Evolutionary conservation across 2,329 filamentous ascomycete species (phyloP).

Genomic region (Aspergillus aculeatinus): DNA sequence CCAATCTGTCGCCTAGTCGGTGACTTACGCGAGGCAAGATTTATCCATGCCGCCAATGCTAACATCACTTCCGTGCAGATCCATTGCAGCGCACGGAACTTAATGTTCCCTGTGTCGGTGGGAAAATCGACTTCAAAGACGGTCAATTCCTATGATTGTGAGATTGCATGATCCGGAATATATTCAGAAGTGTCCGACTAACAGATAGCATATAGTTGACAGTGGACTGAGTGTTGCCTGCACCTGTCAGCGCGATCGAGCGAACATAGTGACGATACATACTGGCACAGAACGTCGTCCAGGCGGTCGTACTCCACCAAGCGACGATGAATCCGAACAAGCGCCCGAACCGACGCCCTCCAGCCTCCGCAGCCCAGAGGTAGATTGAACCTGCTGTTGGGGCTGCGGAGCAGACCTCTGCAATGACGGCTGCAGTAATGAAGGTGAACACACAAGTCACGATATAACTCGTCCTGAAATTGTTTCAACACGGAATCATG

Average conservation of each 20-base stretch:
- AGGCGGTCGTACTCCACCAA: slow-evolving; percentile 64
- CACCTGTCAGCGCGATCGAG: not conserved
- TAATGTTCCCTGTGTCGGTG: slow-evolving; percentile 53
- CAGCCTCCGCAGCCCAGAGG: slow-evolving; percentile 39
- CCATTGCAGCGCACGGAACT: slow-evolving; percentile 62
- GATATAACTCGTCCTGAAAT: slow-evolving; percentile 57
- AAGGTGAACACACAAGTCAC: slow-evolving; percentile 52
- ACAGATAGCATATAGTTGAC: slow-evolving; percentile 56
- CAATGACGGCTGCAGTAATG: not conserved
- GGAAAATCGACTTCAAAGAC: slow-evolving; percentile 59
- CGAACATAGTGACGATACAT: not conserved
- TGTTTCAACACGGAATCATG: not conserved
- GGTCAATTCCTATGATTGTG: slow-evolving; percentile 50
- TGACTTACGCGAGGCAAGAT: slow-evolving; percentile 51
- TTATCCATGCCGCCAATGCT: slow-evolving; percentile 50
- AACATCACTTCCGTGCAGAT: slow-evolving; percentile 56
- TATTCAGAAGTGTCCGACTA: slow-evolving; percentile 13
- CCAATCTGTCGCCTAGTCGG: not conserved
- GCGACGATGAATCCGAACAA: slow-evolving; percentile 62
- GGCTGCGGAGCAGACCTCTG: not conserved
- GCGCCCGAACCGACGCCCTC: slow-evolving; percentile 54
- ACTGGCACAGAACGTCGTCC: slow-evolving; percentile 58
- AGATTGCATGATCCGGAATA: not conserved
- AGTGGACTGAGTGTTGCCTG: slow-evolving; percentile 51
- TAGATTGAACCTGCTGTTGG: not conserved